Conservation (phyloP, 2,329 filamentous ascomycete genomes). For the Paracoccidioides lutzii region DNA sequence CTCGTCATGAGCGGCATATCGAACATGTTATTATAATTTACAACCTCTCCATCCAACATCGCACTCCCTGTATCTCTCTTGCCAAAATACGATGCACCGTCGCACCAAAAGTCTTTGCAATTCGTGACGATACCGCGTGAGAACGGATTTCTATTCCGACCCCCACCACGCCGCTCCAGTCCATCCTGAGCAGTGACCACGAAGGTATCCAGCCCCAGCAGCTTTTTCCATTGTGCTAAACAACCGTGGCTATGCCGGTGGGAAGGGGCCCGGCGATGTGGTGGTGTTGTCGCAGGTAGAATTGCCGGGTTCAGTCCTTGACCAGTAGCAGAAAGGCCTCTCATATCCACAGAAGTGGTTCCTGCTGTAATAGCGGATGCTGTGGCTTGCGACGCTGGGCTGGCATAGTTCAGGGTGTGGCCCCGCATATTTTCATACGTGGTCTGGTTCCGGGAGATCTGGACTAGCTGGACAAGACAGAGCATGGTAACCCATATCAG, state of each 20-base stretch:
- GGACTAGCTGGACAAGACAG: conserved; percentile 80
- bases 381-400: conserved; percentile 45
- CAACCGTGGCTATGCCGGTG: conserved; percentile 46
- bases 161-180: conserved; percentile 38
- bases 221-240: conserved; percentile 64
- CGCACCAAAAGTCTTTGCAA: conserved; percentile 94
- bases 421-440: conserved; percentile 95
- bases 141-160: conserved; percentile 63
- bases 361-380: conserved; percentile 59
- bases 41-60: conserved; percentile 59
- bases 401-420: conserved; percentile 46
- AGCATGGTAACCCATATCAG: conserved; percentile 97
- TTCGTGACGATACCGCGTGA: conserved; percentile 73
- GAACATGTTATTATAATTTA: conserved; percentile 86
- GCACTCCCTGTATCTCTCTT: conserved; percentile 60
- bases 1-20: conserved; percentile 63
- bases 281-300: conserved; percentile 27
- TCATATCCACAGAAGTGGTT: conserved; percentile 50
- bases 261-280: conserved; percentile 36
- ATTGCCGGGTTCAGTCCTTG: conserved; percentile 48
- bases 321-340: conserved; percentile 55
- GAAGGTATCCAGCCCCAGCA: conserved; percentile 87
- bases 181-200: conserved; percentile 77
- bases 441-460: conserved; percentile 83
- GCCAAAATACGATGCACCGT: conserved; percentile 69